These are phyloP conservation scores for Gaeumannomyces tritici DNA, from an alignment of 2,329 filamentous ascomycete species.

Conservation along the genomic window DNA sequence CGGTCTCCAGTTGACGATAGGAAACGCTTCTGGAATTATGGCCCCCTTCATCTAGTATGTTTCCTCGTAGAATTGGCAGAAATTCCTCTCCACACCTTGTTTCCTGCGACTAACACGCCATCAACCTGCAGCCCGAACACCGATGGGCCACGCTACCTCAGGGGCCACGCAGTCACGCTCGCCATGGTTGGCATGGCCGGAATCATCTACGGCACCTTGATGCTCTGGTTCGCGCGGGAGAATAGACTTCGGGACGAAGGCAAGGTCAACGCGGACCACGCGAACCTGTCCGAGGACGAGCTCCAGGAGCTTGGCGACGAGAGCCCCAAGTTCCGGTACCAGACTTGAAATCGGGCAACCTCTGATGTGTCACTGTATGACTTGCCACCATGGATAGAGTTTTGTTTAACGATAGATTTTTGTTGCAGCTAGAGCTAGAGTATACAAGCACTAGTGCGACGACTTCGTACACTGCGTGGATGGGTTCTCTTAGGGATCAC, in stretches of 20 bases:
- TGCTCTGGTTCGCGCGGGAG: constrained; percentile 36
- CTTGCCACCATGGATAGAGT: background rate
- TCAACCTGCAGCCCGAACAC: constrained; percentile 23
- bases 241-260: constrained; percentile 36
- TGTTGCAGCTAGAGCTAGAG: too few species aligned
- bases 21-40: constrained; percentile 46
- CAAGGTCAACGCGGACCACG: constrained; percentile 25
- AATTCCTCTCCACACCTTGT: background rate
- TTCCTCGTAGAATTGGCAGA: background rate
- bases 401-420: background rate
- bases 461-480: too few species aligned
- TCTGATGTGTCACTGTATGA: background rate
- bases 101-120: background rate
- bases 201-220: constrained; percentile 43
- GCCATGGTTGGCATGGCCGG: constrained; percentile 46
- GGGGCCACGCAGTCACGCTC: constrained; percentile 52
- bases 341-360: background rate
- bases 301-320: constrained; percentile 41
- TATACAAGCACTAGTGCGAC: too few species aligned
- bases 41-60: constrained; percentile 53
- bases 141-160: constrained; percentile 48
- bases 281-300: constrained; percentile 33
- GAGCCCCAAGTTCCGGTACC: constrained; percentile 37
- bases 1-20: constrained; percentile 8
- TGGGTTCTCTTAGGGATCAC: constrained; percentile 3